Conservation (phyloP, 768 basidiomycete genomes). For the Phaeotremella skinneri region DNA sequence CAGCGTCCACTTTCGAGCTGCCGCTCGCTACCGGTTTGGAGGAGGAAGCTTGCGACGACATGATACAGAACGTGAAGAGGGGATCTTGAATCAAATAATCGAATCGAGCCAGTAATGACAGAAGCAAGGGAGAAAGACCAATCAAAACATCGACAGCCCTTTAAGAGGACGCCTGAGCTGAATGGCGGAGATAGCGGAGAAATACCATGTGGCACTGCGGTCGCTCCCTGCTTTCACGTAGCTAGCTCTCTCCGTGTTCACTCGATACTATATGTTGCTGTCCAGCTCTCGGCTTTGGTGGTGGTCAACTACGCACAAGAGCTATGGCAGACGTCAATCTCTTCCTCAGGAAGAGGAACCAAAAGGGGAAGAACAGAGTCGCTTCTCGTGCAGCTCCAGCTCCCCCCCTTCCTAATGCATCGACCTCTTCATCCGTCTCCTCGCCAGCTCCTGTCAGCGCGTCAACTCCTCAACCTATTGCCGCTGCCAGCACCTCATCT, state of each 20-base stretch:
- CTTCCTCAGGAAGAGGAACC: slow-evolving; percentile 39
- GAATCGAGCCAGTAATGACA: no score
- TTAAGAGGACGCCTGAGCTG: no score
- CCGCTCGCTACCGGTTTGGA: neutral
- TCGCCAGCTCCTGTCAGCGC: neutral
- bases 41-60: neutral
- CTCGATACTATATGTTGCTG: no score
- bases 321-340: slow-evolving; percentile 33
- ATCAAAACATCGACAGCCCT: no score
- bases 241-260: no score
- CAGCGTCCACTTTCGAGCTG: slow-evolving; percentile 27
- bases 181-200: no score
- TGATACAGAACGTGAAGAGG: neutral
- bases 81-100: neutral
- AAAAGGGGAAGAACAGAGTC: slow-evolving; percentile 28
- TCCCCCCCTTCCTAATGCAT: slow-evolving; percentile 8
- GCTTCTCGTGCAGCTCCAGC: slow-evolving; percentile 6
- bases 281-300: no score
- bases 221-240: no score
- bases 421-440: neutral
- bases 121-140: no score
- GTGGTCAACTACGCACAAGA: neutral
- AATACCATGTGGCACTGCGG: no score
- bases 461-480: slow-evolving; percentile 2
- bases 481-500: slow-evolving; percentile 1